Conservation (phyloP, 768 basidiomycete genomes). For the Lactarius hengduanensis region DNA sequence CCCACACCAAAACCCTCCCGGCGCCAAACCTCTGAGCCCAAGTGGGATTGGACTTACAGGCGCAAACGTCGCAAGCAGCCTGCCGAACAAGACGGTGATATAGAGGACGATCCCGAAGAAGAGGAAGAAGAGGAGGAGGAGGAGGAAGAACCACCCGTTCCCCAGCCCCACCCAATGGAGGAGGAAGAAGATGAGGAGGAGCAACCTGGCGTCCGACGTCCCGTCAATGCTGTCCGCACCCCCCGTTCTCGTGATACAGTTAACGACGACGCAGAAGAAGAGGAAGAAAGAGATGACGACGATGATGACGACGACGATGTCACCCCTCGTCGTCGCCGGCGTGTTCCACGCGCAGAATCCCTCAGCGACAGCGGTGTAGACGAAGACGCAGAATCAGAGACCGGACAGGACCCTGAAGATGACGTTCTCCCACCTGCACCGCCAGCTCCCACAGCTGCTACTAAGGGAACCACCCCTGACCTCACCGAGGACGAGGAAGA, state of each 20-base stretch:
- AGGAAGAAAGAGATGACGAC: slow-evolving; percentile 31
- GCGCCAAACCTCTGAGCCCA: slow-evolving; percentile 71
- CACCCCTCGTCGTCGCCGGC: slow-evolving; percentile 24
- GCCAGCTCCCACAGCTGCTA: slow-evolving; percentile 19
- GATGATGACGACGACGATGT: slow-evolving; percentile 27
- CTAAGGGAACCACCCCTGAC: slow-evolving; percentile 33
- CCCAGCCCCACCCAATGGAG: slow-evolving; percentile 38
- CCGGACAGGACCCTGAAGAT: slow-evolving; percentile 36
- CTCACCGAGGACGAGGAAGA: slow-evolving; percentile 39
- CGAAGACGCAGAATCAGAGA: slow-evolving; percentile 31
- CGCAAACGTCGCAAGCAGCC: slow-evolving; percentile 31
- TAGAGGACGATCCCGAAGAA: slow-evolving; percentile 39
- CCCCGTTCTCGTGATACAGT: slow-evolving; percentile 24
- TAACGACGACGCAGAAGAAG: slow-evolving; percentile 31
- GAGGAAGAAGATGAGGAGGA: slow-evolving; percentile 47
- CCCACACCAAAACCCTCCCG: slow-evolving; percentile 48
- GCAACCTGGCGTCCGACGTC: slow-evolving; percentile 24
- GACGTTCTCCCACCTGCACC: slow-evolving; percentile 39
- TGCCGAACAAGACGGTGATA: slow-evolving; percentile 36
- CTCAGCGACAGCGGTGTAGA: slow-evolving; percentile 25
- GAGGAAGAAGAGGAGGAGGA: slow-evolving; percentile 52
- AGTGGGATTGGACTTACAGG: slow-evolving; percentile 81
- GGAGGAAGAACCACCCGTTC: slow-evolving; percentile 39
- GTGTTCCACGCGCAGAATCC: slow-evolving; percentile 22
- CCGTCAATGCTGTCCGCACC: slow-evolving; percentile 28